phyloP scores from a whole-genome alignment of 768 basidiomycete species.

The Boletus tylopilopsis region DNA sequence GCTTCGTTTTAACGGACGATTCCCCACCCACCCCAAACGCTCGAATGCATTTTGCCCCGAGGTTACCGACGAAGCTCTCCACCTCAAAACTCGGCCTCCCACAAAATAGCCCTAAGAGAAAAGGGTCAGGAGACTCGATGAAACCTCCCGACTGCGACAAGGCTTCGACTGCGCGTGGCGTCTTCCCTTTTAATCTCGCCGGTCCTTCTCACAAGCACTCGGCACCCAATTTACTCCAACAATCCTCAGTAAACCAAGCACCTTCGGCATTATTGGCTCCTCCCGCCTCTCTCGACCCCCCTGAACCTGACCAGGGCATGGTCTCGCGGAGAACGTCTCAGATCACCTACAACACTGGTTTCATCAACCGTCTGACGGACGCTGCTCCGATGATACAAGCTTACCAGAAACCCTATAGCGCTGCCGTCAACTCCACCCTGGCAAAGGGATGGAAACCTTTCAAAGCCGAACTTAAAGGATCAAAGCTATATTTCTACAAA shows the following conservation, averaged over 20 bases:
- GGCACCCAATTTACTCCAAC: constrained; percentile 11
- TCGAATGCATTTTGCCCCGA: constrained; percentile 69
- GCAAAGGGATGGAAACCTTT: constrained; percentile 83
- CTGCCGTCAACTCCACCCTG: constrained; percentile 37
- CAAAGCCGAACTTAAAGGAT: constrained; percentile 80
- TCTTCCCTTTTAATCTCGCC: constrained; percentile 29
- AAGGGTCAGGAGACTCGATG: constrained; percentile 40
- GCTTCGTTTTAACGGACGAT: constrained; percentile 30
- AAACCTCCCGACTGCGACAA: constrained; percentile 33
- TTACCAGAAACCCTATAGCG: constrained; percentile 26
- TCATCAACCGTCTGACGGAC: constrained; percentile 65
- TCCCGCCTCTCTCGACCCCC: constrained; percentile 45
- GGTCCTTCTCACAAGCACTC: constrained; percentile 30
- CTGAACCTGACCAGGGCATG: constrained; percentile 28
- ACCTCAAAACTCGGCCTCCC: constrained; percentile 44
- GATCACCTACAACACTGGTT: constrained; percentile 69
- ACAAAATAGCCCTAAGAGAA: constrained; percentile 54
- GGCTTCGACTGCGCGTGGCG: constrained; percentile 17
- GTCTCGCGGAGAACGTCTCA: constrained; percentile 67
- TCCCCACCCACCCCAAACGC: constrained; percentile 47
- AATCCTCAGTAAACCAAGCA: constrained; percentile 28
- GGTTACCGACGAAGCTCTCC: constrained; percentile 64
- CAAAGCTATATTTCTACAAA: constrained; percentile 85
- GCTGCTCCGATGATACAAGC: constrained; percentile 42
- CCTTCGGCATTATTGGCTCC: constrained; percentile 49